phyloP scores from a whole-genome alignment of 2,329 filamentous ascomycete genomes.

The Penicillium occitanis region DNA sequence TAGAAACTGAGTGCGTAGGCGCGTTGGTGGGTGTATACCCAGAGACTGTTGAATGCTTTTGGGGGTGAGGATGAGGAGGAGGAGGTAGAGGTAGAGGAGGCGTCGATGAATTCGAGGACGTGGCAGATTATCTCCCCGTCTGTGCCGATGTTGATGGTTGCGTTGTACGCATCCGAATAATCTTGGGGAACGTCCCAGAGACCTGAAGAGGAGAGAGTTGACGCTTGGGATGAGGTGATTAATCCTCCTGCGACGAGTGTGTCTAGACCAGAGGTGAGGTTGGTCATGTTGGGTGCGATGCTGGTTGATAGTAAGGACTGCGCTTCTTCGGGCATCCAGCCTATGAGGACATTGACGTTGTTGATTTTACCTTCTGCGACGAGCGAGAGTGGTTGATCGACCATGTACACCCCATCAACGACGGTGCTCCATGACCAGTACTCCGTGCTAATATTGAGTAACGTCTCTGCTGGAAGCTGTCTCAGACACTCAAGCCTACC shows the following conservation, averaged over 20 bases:
- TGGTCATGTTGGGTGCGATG: conserved; percentile 16
- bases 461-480: conserved; percentile 9
- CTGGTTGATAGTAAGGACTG: conserved; percentile 18
- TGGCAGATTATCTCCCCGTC: conserved; percentile 17
- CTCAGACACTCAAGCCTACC: conserved; percentile 16
- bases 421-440: conserved; percentile 17
- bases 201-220: conserved; percentile 8
- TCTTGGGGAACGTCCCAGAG: conserved; percentile 18
- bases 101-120: conserved; percentile 15
- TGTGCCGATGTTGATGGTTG: conserved; percentile 20
- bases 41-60: conserved; percentile 16
- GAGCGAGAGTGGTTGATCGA: conserved; percentile 15
- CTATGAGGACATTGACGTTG: conserved; percentile 15
- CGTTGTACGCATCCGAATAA: conserved; percentile 18
- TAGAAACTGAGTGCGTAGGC: conserved; percentile 20
- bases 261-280: conserved; percentile 7
- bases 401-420: conserved; percentile 18
- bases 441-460: conserved; percentile 16
- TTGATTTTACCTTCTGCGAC: conserved; percentile 15
- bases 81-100: conserved; percentile 6
- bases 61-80: conserved; percentile 1
- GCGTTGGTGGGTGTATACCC: conserved; percentile 20
- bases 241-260: not conserved
- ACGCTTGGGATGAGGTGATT: conserved; percentile 9
- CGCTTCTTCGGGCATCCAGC: conserved; percentile 22